A percentile compares a stretch with the other conserved stretches of the same genome.
These are phyloP conservation scores for Cucurbitaria berberidis DNA, from an alignment of 2,329 filamentous ascomycete genomes.

Conservation along the genomic window DNA sequence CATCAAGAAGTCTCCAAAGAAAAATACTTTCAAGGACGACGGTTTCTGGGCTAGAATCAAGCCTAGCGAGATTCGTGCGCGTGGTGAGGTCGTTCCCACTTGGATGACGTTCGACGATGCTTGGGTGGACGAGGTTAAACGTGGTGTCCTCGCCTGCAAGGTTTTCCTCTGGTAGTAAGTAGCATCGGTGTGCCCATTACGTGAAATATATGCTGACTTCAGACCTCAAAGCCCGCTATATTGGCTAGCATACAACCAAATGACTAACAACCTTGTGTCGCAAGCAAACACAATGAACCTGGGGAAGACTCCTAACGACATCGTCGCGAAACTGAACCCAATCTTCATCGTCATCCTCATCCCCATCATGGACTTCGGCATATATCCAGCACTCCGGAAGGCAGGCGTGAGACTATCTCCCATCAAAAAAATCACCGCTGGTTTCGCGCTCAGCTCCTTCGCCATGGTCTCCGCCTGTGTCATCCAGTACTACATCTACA, in stretches of 20 bases:
- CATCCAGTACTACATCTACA: constrained; percentile 62
- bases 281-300: constrained; percentile 72
- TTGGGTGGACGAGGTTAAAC: constrained; percentile 77
- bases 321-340: constrained; percentile 78
- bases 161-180: constrained; percentile 66
- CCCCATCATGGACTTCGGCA: constrained; percentile 63
- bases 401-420: constrained; percentile 71
- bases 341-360: constrained; percentile 74
- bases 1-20: constrained; percentile 25
- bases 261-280: constrained; percentile 70
- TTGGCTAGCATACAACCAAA: constrained; percentile 57
- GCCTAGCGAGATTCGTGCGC: constrained; percentile 54
- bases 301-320: constrained; percentile 78
- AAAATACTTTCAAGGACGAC: constrained; percentile 33
- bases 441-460: constrained; percentile 69
- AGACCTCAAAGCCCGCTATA: too few relatives aligned
- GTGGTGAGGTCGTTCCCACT: too few relatives aligned
- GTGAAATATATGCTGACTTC: too few relatives aligned
- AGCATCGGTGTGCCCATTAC: too few relatives aligned
- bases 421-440: constrained; percentile 75
- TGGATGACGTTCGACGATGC: constrained; percentile 84
- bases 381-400: constrained; percentile 74
- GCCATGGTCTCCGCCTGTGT: constrained; percentile 66
- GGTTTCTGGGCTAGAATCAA: constrained; percentile 68
- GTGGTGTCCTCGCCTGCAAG: constrained; percentile 58